Percentiles rank a stretch among this genome's conserved stretches.
phyloP scores from a whole-genome alignment of 1,284 basidiomycete genomes.

The Fistulinella cinereoalba region DNA sequence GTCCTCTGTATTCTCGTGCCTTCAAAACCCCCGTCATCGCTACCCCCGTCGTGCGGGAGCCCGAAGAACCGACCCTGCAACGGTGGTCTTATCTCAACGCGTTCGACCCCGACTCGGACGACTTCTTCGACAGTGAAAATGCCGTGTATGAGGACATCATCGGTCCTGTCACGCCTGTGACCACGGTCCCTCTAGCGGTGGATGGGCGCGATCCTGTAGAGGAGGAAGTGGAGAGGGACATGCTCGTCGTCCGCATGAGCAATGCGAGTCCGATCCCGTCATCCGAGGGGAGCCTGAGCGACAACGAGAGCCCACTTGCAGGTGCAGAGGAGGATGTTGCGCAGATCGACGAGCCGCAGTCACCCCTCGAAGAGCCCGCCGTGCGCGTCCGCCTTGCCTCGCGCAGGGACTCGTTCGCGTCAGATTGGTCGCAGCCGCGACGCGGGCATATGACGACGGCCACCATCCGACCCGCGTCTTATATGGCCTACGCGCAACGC shows the following conservation, averaged over 20 bases:
- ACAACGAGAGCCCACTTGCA: constrained; percentile 42
- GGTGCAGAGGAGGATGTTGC: constrained; percentile 39
- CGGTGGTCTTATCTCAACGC: constrained; percentile 65
- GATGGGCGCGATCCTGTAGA: too few species aligned
- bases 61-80: constrained; percentile 45
- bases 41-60: constrained; percentile 48
- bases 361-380: constrained; percentile 9
- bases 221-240: constrained; percentile 21
- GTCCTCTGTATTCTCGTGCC: constrained; percentile 58
- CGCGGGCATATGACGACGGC: not conserved
- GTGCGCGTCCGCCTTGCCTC: constrained; percentile 28
- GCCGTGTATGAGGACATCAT: constrained; percentile 69
- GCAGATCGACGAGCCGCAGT: constrained; percentile 13
- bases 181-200: too few species aligned
- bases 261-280: constrained; percentile 23
- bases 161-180: constrained; percentile 33
- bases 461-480: not conserved
- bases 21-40: constrained; percentile 36
- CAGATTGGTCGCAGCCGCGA: constrained; percentile 6
- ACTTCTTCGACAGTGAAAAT: constrained; percentile 58
- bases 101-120: constrained; percentile 79
- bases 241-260: constrained; percentile 29
- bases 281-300: constrained; percentile 40
- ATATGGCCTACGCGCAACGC: constrained; percentile 4
- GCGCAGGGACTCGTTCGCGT: constrained; percentile 12